Conservation (phyloP, 306 rosid species). For the Mucuna pruriens region DNA sequence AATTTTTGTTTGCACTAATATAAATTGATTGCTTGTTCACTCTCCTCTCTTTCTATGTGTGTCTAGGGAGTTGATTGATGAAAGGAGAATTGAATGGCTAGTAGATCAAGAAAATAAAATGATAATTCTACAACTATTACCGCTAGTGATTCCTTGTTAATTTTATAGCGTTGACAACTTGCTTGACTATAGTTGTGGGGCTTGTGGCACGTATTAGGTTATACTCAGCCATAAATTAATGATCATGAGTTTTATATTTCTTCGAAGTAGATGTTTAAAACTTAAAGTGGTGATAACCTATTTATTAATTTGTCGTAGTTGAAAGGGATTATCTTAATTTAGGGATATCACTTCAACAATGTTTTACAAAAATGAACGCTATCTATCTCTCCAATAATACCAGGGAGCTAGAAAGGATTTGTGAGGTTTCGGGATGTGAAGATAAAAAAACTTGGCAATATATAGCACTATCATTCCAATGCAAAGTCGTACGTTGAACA, state of each 20-base stretch:
- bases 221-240: neutral
- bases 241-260: neutral
- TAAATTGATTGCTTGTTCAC: too few species aligned
- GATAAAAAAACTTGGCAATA: too few species aligned
- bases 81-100: too few species aligned
- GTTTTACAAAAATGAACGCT: neutral
- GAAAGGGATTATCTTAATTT: neutral
- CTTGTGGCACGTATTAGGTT: neutral
- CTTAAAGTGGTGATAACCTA: neutral
- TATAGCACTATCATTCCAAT: neutral
- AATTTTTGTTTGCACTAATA: too few species aligned
- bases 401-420: neutral
- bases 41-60: too few species aligned
- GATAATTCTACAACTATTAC: too few species aligned
- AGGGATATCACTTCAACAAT: neutral
- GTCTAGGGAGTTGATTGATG: too few species aligned
- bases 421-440: too few species aligned
- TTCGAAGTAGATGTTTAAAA: neutral
- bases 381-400: neutral
- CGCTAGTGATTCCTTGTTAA: neutral
- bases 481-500: neutral
- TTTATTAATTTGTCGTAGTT: neutral
- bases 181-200: neutral
- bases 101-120: too few species aligned
- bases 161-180: neutral